phyloP scores from a whole-genome alignment of 805 yeast genomes.

The Pichia gijzeniarum region DNA sequence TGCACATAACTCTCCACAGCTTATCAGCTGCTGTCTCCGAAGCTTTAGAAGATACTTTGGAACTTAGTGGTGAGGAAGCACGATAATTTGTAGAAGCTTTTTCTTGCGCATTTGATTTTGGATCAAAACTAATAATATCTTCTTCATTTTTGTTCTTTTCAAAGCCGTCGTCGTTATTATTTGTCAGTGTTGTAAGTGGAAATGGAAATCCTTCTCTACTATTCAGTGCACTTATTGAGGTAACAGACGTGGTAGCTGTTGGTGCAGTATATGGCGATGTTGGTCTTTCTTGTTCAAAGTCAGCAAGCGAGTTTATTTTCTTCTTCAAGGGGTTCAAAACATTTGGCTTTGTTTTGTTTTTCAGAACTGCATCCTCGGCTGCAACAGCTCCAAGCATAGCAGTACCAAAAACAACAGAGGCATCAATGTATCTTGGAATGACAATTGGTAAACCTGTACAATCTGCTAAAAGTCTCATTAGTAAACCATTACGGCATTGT shows the following conservation, averaged over 20 bases:
- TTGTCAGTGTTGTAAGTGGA: constrained; percentile 39
- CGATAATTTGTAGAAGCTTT: constrained; percentile 34
- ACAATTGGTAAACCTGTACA: constrained; percentile 88
- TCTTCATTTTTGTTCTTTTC: constrained; percentile 34
- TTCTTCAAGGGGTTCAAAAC: neutral
- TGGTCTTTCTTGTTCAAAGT: constrained; percentile 16
- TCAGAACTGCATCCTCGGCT: constrained; percentile 51
- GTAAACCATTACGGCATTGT: constrained; percentile 85
- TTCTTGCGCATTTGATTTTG: constrained; percentile 49
- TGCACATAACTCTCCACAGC: constrained; percentile 83
- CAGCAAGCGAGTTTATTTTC: neutral
- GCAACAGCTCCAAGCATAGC: constrained; percentile 95
- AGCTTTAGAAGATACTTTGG: neutral
- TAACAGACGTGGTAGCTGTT: constrained; percentile 63
- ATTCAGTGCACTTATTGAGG: constrained; percentile 49
- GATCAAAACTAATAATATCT: constrained; percentile 51
- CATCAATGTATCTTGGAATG: constrained; percentile 91
- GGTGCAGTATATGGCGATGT: constrained; percentile 78
- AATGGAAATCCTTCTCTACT: constrained; percentile 40
- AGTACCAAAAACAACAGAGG: constrained; percentile 95
- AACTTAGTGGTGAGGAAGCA: neutral
- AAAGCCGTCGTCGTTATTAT: constrained; percentile 19
- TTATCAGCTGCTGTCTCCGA: constrained; percentile 43
- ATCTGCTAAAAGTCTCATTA: constrained; percentile 87
- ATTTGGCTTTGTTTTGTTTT: constrained; percentile 2